Percentiles rank a stretch among this genome's conserved stretches.
These are phyloP conservation scores for Fusarium aywerte DNA, from an alignment of 2,329 filamentous ascomycete species.

Conservation along the genomic window DNA sequence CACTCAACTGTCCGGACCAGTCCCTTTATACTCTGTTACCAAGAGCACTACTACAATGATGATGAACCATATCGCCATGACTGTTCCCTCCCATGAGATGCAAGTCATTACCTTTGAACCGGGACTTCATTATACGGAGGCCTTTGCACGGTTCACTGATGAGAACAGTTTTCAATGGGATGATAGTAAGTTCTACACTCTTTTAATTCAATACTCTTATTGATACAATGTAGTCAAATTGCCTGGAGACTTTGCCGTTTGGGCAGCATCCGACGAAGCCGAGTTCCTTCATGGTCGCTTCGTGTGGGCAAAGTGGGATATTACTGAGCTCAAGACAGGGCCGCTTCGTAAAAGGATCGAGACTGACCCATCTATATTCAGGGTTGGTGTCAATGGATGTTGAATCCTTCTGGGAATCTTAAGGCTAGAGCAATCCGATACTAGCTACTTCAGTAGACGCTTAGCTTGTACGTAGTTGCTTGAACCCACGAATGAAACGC, in stretches of 20 bases:
- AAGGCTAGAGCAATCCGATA: too few relatives aligned
- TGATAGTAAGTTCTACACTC: background rate
- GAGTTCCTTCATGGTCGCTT: conserved; percentile 20
- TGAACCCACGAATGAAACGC: too few relatives aligned
- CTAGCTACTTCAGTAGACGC: too few relatives aligned
- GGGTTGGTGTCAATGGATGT: background rate
- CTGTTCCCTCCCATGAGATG: conserved; percentile 42
- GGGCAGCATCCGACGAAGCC: conserved; percentile 18
- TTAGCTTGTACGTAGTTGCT: too few relatives aligned
- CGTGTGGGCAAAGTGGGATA: conserved; percentile 19
- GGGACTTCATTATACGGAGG: conserved; percentile 6
- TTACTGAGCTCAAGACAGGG: conserved; percentile 5
- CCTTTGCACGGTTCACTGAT: background rate
- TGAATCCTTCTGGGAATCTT: too few relatives aligned
- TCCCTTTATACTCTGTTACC: conserved; percentile 50
- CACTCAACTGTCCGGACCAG: background rate
- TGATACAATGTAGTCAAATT: background rate
- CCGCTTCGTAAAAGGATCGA: conserved; percentile 2
- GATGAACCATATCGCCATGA: conserved; percentile 54
- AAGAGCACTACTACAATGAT: conserved; percentile 52
- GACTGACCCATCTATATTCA: background rate
- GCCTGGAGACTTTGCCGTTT: conserved; percentile 13
- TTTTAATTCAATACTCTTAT: fast-evolving
- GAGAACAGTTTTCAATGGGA: conserved; percentile 14
- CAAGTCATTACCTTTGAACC: conserved; percentile 44